Evolutionary conservation across 2,329 filamentous ascomycete genomes (phyloP).

Genomic region (Arachnomyces sp.): DNA sequence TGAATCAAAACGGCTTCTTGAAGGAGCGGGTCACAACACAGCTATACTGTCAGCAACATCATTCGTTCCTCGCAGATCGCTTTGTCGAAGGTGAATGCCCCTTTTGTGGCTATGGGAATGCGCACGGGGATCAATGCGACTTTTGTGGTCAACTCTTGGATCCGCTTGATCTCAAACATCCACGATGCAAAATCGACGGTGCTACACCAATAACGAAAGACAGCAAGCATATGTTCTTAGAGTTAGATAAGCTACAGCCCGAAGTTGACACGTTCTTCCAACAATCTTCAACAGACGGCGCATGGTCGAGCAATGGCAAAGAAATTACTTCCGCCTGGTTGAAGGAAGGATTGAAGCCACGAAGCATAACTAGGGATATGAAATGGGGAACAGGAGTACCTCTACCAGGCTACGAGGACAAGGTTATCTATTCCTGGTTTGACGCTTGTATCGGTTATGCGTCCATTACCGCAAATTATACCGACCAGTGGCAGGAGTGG

Average conservation of each 20-base stretch:
- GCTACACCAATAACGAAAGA: constrained; percentile 41
- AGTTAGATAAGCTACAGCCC: constrained; percentile 44
- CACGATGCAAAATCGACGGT: constrained; percentile 45
- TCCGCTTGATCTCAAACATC: constrained; percentile 41
- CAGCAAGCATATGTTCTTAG: constrained; percentile 45
- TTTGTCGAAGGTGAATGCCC: constrained; percentile 48
- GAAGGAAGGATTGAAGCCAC: constrained; percentile 41
- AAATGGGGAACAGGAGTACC: constrained; percentile 48
- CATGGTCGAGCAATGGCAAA: constrained; percentile 44
- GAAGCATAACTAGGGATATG: constrained; percentile 46
- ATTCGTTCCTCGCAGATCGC: constrained; percentile 37
- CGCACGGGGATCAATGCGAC: constrained; percentile 48
- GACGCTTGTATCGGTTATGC: constrained; percentile 49
- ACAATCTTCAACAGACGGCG: constrained; percentile 39
- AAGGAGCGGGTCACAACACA: constrained; percentile 44
- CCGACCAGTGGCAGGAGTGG: constrained; percentile 48
- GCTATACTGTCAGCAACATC: constrained; percentile 44
- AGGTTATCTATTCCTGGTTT: constrained; percentile 50
- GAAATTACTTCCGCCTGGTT: constrained; percentile 47
- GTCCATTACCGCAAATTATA: constrained; percentile 47
- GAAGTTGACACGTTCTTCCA: constrained; percentile 40
- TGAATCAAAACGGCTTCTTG: constrained; percentile 46
- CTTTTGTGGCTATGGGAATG: constrained; percentile 43
- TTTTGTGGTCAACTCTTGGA: constrained; percentile 44
- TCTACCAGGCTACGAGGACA: constrained; percentile 45